phyloP scores from a whole-genome alignment of 768 basidiomycete genomes.

The Russula olivacea region DNA sequence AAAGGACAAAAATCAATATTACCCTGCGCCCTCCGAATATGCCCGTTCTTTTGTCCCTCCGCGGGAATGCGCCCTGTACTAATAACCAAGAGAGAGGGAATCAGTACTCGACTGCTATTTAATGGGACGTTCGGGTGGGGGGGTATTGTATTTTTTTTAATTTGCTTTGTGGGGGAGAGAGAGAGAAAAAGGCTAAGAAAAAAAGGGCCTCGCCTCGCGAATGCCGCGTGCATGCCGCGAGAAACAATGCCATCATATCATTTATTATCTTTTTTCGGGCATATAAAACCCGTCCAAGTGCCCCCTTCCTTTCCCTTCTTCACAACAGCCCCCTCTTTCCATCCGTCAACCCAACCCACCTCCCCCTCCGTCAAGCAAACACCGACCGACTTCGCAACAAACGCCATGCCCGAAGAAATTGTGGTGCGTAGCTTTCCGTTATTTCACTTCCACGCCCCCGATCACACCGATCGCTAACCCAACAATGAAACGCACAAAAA shows the following conservation, averaged over 20 bases:
- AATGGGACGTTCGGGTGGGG: background rate
- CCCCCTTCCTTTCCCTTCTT: background rate
- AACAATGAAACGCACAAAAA: background rate
- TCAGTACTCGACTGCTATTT: background rate
- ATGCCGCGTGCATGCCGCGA: slow-evolving; percentile 9
- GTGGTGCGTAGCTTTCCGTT: background rate
- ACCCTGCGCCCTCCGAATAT: background rate
- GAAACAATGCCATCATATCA: slow-evolving; percentile 4
- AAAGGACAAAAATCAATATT: background rate
- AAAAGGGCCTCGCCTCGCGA: slow-evolving; percentile 12
- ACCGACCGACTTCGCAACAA: background rate
- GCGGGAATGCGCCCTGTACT: too few species aligned
- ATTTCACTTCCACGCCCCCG: too few species aligned
- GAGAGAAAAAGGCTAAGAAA: background rate
- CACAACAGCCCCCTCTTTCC: background rate
- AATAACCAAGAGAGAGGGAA: background rate
- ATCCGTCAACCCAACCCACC: background rate
- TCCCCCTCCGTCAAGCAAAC: background rate
- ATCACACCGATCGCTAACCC: background rate
- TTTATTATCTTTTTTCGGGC: background rate
- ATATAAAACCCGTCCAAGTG: slow-evolving; percentile 17
- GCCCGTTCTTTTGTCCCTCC: background rate
- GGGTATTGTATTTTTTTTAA: background rate
- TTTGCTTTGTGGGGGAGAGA: background rate
- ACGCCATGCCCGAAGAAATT: slow-evolving; percentile 14